Evolutionary conservation across 768 basidiomycete genomes (phyloP).

Genomic region (Neoboletus subvelutipes): DNA sequence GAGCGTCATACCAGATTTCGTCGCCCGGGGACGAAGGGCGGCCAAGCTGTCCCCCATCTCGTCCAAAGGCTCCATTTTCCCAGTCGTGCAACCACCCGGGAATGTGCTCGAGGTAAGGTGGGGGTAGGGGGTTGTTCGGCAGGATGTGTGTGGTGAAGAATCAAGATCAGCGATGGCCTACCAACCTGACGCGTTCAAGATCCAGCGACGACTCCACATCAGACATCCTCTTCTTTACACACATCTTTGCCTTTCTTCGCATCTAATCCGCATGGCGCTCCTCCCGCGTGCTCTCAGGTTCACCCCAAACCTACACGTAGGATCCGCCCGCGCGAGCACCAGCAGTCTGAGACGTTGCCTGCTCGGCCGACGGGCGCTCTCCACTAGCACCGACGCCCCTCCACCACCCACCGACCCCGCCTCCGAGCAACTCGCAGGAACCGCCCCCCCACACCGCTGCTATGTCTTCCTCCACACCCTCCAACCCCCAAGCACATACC

Average conservation of each 20-base stretch:
- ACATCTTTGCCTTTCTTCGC: background rate
- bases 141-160: no score
- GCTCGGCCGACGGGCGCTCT: slow-evolving; percentile 3
- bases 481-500: slow-evolving; percentile 48
- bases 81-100: no score
- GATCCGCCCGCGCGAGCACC: background rate
- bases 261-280: background rate
- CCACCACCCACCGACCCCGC: background rate
- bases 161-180: no score
- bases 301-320: background rate
- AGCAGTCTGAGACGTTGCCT: background rate
- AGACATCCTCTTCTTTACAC: background rate
- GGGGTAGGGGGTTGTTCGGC: no score
- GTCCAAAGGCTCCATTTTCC: no score
- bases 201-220: background rate
- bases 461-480: slow-evolving; percentile 57
- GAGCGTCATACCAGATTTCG: no score
- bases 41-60: no score
- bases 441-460: slow-evolving; percentile 49
- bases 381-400: background rate
- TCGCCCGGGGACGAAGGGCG: no score
- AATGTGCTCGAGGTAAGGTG: no score
- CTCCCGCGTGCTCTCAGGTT: background rate
- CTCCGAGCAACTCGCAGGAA: slow-evolving; percentile 43
- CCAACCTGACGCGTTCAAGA: background rate